phyloP scores from a whole-genome alignment of 495 filamentous ascomycete genomes.

The Penicillium paradoxum region DNA sequence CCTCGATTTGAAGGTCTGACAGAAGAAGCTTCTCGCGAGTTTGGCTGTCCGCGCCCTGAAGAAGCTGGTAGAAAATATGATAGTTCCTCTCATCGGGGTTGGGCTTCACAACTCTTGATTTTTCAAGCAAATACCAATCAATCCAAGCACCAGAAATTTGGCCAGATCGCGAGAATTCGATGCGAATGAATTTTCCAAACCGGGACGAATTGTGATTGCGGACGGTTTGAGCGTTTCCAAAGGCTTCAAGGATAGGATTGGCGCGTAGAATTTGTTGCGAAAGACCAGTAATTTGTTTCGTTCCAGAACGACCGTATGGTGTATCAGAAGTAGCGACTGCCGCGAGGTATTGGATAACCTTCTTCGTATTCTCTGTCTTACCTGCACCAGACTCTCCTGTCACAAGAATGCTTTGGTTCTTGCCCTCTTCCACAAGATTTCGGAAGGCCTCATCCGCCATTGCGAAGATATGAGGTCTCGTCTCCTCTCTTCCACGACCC shows the following conservation, averaged over 20 bases:
- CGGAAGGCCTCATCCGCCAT: constrained; percentile 98
- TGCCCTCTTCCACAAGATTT: constrained; percentile 88
- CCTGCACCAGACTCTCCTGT: constrained; percentile 98
- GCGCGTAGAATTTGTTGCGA: constrained; percentile 95
- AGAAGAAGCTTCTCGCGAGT: constrained; percentile 75
- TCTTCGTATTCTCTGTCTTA: constrained; percentile 99
- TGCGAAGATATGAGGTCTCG: constrained; percentile 94
- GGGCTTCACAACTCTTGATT: constrained; percentile 88
- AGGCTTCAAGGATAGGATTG: constrained; percentile 97
- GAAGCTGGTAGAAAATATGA: constrained; percentile 94
- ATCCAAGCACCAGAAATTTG: constrained; percentile 96
- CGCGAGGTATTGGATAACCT: constrained; percentile 97
- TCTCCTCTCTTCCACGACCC: constrained; percentile 83
- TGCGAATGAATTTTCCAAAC: constrained; percentile 98
- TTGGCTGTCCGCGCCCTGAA: constrained; percentile 70
- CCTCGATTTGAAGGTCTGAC: constrained; percentile 64
- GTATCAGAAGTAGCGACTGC: constrained; percentile 85
- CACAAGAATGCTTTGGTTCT: constrained; percentile 96
- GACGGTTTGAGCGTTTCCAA: constrained; percentile 97
- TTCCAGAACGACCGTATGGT: constrained; percentile 55
- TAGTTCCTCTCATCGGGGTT: constrained; percentile 89
- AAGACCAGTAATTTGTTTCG: constrained; percentile 73
- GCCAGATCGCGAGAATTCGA: constrained; percentile 86
- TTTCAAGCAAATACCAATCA: constrained; percentile 97
- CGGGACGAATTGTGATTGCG: constrained; percentile 98